These are phyloP conservation scores for Cladosporium phlei DNA, from an alignment of 2,329 filamentous ascomycete species.

Conservation along the genomic window DNA sequence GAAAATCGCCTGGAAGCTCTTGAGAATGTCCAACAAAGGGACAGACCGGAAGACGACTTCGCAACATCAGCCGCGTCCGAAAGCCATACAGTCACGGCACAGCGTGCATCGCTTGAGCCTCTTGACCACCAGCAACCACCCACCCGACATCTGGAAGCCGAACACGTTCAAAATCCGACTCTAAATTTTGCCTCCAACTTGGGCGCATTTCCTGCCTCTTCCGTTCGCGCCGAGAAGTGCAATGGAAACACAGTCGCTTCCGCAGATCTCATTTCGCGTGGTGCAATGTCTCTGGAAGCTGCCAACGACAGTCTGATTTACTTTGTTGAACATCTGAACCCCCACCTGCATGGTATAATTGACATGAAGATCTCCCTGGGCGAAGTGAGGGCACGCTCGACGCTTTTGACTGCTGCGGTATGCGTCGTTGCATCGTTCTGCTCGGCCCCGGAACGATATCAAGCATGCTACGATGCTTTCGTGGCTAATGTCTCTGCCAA, in stretches of 20 bases:
- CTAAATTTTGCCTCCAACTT: background rate
- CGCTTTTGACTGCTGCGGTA: conserved; percentile 32
- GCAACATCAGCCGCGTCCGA: too few species aligned
- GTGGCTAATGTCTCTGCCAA: conserved; percentile 25
- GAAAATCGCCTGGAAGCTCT: conserved; percentile 2
- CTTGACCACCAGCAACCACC: too few species aligned
- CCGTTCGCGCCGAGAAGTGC: background rate
- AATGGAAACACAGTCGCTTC: background rate
- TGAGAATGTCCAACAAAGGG: background rate
- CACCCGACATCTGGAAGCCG: too few species aligned
- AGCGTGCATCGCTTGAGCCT: too few species aligned
- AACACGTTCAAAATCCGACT: background rate
- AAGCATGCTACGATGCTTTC: conserved; percentile 30
- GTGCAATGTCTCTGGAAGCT: conserved; percentile 24
- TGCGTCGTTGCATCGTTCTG: conserved; percentile 33
- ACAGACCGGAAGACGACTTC: background rate
- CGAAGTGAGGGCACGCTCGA: conserved; percentile 28
- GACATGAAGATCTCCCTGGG: conserved; percentile 25
- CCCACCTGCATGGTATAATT: conserved; percentile 32
- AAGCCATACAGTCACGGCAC: too few species aligned
- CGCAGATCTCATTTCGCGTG: conserved; percentile 22
- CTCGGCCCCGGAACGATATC: conserved; percentile 25
- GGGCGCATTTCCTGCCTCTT: conserved; percentile 3
- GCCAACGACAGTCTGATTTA: conserved; percentile 28
- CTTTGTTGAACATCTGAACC: conserved; percentile 32